Evolutionary conservation across 2,329 filamentous ascomycete species (phyloP).

Genomic region (Phoma sp.): DNA sequence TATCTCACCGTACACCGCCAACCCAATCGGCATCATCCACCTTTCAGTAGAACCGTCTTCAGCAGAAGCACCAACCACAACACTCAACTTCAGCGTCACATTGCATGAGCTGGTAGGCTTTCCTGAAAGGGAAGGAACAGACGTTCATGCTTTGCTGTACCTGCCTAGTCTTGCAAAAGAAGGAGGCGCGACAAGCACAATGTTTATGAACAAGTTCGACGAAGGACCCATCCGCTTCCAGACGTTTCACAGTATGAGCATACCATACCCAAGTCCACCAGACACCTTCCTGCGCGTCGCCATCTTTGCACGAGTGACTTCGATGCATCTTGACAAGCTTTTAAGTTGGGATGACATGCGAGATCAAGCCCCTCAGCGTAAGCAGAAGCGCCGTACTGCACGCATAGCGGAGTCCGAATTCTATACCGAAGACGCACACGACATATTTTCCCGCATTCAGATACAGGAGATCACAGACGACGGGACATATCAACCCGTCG

Average conservation of each 20-base stretch:
- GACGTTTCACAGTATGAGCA: slow-evolving; percentile 97
- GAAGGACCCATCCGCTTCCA: slow-evolving; percentile 92
- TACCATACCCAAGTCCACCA: slow-evolving; percentile 78
- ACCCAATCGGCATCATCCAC: slow-evolving; percentile 87
- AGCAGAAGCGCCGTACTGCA: slow-evolving; percentile 66
- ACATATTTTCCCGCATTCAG: slow-evolving; percentile 86
- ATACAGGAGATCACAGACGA: slow-evolving; percentile 90
- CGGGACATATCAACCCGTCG: slow-evolving; percentile 89
- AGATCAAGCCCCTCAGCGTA: slow-evolving; percentile 66
- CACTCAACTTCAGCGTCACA: slow-evolving; percentile 96
- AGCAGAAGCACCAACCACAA: slow-evolving; percentile 88
- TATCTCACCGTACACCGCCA: slow-evolving; percentile 88
- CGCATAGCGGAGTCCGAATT: slow-evolving; percentile 91
- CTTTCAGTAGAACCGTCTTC: slow-evolving; percentile 92
- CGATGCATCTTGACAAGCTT: slow-evolving; percentile 95
- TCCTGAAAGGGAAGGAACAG: slow-evolving; percentile 90
- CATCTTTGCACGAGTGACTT: slow-evolving; percentile 87
- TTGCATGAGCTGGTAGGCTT: slow-evolving; percentile 97
- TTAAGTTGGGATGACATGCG: slow-evolving; percentile 99
- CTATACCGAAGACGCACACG: slow-evolving; percentile 90
- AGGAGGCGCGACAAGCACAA: slow-evolving; percentile 87
- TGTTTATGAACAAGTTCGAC: slow-evolving; percentile 92
- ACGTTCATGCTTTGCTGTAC: slow-evolving; percentile 97
- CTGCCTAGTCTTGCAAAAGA: slow-evolving; percentile 87
- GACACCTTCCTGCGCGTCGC: slow-evolving; percentile 82